Conservation (phyloP, 192 early-diverging fungal genomes). For the Coemansia sp. region DNA sequence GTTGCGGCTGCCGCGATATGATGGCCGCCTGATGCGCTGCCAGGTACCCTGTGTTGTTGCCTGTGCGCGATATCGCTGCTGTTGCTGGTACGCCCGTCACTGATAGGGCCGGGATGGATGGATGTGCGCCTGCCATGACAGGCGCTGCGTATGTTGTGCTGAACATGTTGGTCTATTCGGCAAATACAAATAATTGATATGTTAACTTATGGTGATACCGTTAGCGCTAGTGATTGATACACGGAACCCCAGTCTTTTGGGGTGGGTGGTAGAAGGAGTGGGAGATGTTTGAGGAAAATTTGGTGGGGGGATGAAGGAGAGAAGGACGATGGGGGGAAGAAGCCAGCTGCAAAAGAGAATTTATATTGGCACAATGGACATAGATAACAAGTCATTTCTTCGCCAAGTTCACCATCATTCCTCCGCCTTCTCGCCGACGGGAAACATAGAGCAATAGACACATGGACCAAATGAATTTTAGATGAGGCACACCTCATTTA, state of each 20-base stretch:
- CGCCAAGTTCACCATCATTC: background rate
- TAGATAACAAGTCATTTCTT: background rate
- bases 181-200: background rate
- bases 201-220: background rate
- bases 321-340: background rate
- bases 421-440: too few relatives aligned
- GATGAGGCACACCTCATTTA: too few relatives aligned
- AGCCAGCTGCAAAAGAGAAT: background rate
- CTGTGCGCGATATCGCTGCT: background rate
- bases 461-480: background rate
- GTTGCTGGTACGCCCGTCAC: slow-evolving; percentile 4
- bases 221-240: background rate
- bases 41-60: background rate
- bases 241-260: background rate
- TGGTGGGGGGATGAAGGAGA: background rate
- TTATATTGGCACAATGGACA: background rate
- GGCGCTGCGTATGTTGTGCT: slow-evolving; percentile 19
- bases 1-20: slow-evolving; percentile 17
- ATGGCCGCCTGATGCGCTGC: slow-evolving; percentile 8
- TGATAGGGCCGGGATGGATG: slow-evolving; percentile 16
- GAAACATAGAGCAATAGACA: too few relatives aligned
- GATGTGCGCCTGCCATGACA: background rate
- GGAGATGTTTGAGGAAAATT: too few relatives aligned
- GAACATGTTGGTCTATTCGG: slow-evolving; percentile 32
- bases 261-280: background rate